These are phyloP conservation scores for Claviceps sp. DNA, from an alignment of 2,329 filamentous ascomycete species.

Conservation along the genomic window DNA sequence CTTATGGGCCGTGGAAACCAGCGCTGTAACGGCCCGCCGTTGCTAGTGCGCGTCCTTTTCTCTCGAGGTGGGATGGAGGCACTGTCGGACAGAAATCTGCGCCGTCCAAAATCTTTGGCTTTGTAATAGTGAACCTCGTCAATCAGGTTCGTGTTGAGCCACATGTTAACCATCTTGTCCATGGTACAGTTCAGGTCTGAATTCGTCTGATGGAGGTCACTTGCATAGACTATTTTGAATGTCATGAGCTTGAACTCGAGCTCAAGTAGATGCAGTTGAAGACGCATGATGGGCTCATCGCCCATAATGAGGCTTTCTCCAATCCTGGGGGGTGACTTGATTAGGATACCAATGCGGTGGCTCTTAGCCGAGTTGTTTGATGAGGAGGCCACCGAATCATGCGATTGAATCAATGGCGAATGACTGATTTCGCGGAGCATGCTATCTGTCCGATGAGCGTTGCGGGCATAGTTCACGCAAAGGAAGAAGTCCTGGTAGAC, in stretches of 20 bases:
- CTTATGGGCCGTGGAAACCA: conserved; percentile 11
- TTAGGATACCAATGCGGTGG: conserved; percentile 9
- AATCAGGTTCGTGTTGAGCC: conserved; percentile 16
- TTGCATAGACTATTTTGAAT: conserved; percentile 16
- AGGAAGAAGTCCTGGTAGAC: conserved; percentile 16
- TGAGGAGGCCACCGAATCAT: conserved; percentile 11
- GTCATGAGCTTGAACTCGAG: conserved; percentile 18
- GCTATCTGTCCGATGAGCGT: conserved; percentile 7
- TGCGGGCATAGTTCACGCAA: conserved; percentile 17
- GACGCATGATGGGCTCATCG: conserved; percentile 14
- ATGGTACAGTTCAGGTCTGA: conserved; percentile 12
- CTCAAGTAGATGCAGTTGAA: conserved; percentile 15
- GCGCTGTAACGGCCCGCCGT: conserved; percentile 10
- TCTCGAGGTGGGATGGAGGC: conserved; percentile 9
- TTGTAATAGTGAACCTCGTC: conserved; percentile 17
- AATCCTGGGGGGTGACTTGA: conserved; percentile 11
- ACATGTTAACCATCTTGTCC: conserved; percentile 15
- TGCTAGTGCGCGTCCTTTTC: conserved; percentile 10
- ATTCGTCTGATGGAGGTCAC: conserved; percentile 11
- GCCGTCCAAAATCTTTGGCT: conserved; percentile 15
- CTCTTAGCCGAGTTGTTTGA: conserved; percentile 12
- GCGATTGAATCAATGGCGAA: conserved; percentile 11
- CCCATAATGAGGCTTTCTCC: conserved; percentile 10
- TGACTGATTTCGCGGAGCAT: conserved; percentile 11
- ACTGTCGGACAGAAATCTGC: conserved; percentile 4